These are phyloP conservation scores for Aeschynomene evenia DNA, from an alignment of 306 rosid species.

Conservation along the genomic window DNA sequence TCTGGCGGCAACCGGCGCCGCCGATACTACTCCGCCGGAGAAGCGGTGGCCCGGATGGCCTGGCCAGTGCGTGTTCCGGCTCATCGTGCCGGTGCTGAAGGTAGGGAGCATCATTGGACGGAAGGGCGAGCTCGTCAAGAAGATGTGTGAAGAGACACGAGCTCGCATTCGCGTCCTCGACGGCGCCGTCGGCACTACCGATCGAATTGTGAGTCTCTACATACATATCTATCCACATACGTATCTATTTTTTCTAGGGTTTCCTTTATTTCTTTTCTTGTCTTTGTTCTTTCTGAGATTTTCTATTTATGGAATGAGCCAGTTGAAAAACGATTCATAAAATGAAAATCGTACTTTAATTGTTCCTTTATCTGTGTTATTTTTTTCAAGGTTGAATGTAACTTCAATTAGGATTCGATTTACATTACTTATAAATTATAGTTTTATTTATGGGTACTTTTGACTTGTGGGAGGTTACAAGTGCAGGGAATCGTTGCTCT, in stretches of 20 bases:
- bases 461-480: background rate
- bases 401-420: background rate
- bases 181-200: conserved; percentile 75
- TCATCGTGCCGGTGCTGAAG: conserved; percentile 80
- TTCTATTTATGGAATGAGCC: background rate
- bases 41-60: conserved; percentile 98
- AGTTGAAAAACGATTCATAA: background rate
- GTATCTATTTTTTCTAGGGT: conserved; percentile 21
- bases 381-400: background rate
- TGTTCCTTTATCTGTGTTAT: background rate
- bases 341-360: background rate
- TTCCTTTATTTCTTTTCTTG: background rate
- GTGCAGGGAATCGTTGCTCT: conserved; percentile 1
- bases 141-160: conserved; percentile 88
- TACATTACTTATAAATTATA: background rate
- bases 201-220: conserved; percentile 73
- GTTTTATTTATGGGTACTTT: background rate
- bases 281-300: background rate
- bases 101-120: conserved; percentile 97
- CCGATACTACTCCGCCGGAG: conserved; percentile 38
- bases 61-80: conserved; percentile 82
- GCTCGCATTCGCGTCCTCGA: conserved; percentile 96
- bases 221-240: background rate
- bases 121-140: conserved; percentile 90
- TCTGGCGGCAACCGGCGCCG: conserved; percentile 4